A percentile compares a stretch with the other conserved stretches of the same genome.
Conservation (phyloP, 192 early-diverging fungal genomes). For the Coemansia sp. region DNA sequence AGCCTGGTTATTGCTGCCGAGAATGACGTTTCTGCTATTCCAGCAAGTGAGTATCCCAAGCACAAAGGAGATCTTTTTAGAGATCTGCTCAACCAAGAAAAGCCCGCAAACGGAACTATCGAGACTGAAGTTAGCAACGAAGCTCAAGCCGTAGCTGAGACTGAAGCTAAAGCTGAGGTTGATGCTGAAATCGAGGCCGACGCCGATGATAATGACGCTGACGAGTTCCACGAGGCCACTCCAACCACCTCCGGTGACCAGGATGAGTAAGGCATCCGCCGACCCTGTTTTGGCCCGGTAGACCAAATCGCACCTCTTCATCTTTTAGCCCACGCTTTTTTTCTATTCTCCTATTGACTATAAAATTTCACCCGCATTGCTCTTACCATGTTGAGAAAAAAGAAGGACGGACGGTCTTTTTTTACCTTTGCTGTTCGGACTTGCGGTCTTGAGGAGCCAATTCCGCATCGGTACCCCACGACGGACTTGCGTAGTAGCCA, state of each 20-base stretch:
- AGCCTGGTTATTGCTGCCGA: constrained; percentile 13
- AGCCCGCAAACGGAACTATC: constrained; percentile 1
- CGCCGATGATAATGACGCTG: constrained; percentile 14
- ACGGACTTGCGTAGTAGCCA: too few relatives aligned
- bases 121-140: constrained; percentile 3
- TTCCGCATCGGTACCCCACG: too few relatives aligned
- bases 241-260: constrained; percentile 9
- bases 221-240: constrained; percentile 43
- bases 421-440: too few relatives aligned
- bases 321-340: background rate
- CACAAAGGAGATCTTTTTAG: constrained; percentile 24
- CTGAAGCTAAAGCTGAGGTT: constrained; percentile 6
- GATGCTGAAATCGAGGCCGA: constrained; percentile 2
- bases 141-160: background rate
- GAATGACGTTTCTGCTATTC: background rate
- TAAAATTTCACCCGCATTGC: too few relatives aligned
- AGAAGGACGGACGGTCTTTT: too few relatives aligned
- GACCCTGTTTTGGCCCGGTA: background rate
- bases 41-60: constrained; percentile 21
- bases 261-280: background rate
- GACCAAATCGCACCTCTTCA: background rate
- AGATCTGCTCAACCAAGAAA: constrained; percentile 17
- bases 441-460: too few relatives aligned
- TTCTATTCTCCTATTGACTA: background rate
- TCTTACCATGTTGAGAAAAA: too few relatives aligned